phyloP scores from a whole-genome alignment of 768 basidiomycete genomes.

The Fomitopsis pulvina region DNA sequence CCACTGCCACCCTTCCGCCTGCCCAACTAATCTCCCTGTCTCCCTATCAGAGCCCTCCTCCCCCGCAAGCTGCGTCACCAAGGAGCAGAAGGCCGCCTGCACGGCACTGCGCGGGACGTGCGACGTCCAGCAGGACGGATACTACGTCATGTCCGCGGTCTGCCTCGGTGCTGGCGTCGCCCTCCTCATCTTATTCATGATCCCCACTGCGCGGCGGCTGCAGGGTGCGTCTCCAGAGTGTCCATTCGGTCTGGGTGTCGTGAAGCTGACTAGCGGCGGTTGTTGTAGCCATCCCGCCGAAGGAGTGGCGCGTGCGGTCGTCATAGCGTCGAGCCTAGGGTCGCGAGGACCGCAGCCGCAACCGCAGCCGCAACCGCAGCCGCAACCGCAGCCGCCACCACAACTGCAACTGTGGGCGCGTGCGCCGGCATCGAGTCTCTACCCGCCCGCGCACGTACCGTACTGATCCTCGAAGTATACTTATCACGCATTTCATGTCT shows the following conservation, averaged over 20 bases:
- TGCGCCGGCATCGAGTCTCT: too few relatives aligned
- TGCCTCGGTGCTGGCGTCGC: slow-evolving; percentile 72
- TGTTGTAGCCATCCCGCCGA: slow-evolving; percentile 52
- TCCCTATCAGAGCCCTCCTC: slow-evolving; percentile 4
- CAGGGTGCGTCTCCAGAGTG: slow-evolving; percentile 57
- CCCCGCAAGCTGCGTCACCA: slow-evolving; percentile 92
- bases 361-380: background rate
- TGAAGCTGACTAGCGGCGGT: background rate
- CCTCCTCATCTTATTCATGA: slow-evolving; percentile 68
- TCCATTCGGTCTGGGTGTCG: background rate
- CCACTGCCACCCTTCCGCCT: slow-evolving; percentile 43
- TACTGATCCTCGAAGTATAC: too few relatives aligned
- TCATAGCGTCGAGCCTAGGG: slow-evolving; percentile 8
- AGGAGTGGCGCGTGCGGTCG: slow-evolving; percentile 66
- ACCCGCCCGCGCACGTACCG: too few relatives aligned
- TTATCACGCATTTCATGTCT: too few relatives aligned
- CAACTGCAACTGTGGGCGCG: too few relatives aligned
- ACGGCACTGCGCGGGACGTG: slow-evolving; percentile 71
- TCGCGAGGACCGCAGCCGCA: background rate
- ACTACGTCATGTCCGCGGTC: slow-evolving; percentile 74
- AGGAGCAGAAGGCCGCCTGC: slow-evolving; percentile 80
- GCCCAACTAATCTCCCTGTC: background rate
- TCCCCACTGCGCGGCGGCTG: slow-evolving; percentile 77
- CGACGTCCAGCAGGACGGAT: slow-evolving; percentile 83
- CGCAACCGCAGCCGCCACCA: too few relatives aligned